Base-by-base conservation (phyloP, 768 basidiomycete species). In the Leccinellum albellum region DNA sequence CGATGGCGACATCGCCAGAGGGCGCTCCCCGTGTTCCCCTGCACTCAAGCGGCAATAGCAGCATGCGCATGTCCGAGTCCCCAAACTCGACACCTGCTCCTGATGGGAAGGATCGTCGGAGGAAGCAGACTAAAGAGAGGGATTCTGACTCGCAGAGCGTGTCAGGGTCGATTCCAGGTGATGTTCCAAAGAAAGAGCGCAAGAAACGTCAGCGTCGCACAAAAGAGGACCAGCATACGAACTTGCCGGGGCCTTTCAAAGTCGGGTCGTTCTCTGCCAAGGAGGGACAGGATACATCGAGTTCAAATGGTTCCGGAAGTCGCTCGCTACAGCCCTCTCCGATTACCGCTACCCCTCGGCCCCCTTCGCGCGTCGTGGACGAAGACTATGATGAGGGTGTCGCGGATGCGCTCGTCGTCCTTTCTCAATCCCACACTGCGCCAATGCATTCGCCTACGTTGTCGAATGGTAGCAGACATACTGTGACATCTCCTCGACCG, bases 351-450 rank as follows among this genome's bases (percentile, higher is more conserved):
- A 79, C 80, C 7, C 80, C 84, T 52, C 73, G 82, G 35, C 81
- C 84, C 17, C 85, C 87, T 7, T 76, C 84, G 12, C 80, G 94
- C 7, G 74, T 82, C 2, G 81, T 95, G 17, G 93, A 97, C 65
- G 94, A 98, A 63, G 90, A 97, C 64, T 97, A 97, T 63, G 94
- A 98, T 64, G 94, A 94, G 70, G 90, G 88, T 24, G 89, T 86
- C n/a, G 85, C 91, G 4, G 92, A 93, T 62, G 84, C 90, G 0
- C 75, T 97, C 32, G 90, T 97, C 72, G 84, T 81, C 2, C 78
- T 97, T 6, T 72, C 56, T 73, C 87, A 63, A 61, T 74, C 71
- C 61, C 79, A 70, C 53, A 58, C 57, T 46, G 72, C 61, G 26
- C 55, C 60, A 35, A 33, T 52, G 29, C 83, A 84, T 50, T 85